These are phyloP conservation scores for Sorghum bicolor DNA, from an alignment of 176 grass and related monocot genomes.

Conservation along the genomic window DNA sequence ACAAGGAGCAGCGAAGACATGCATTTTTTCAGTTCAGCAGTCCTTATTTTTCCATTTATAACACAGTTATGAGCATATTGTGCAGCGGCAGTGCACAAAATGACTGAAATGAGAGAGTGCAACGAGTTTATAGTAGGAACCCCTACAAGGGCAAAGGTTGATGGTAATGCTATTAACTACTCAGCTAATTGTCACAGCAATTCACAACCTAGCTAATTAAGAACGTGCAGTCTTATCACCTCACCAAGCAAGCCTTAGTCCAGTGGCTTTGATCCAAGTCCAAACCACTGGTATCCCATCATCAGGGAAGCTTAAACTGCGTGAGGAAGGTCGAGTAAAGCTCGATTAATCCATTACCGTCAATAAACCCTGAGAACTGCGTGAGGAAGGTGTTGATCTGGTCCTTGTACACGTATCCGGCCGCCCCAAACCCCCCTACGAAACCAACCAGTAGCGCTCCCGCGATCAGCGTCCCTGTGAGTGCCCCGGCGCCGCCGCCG, in stretches of 20 bases:
- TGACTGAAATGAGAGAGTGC: background rate
- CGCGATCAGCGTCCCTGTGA: slow-evolving; percentile 80
- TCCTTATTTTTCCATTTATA: background rate
- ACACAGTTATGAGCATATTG: background rate
- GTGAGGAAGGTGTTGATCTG: slow-evolving; percentile 92
- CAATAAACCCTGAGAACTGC: slow-evolving; percentile 90
- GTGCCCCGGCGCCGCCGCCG: slow-evolving; percentile 23
- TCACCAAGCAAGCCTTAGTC: background rate
- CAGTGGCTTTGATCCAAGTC: background rate
- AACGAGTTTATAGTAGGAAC: background rate
- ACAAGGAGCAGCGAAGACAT: background rate
- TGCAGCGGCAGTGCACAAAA: background rate
- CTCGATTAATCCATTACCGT: slow-evolving; percentile 47
- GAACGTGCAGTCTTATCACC: background rate
- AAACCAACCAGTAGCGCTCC: slow-evolving; percentile 74
- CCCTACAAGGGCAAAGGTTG: background rate
- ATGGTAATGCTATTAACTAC: background rate
- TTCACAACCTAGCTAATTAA: background rate
- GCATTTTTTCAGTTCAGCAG: background rate
- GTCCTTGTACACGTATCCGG: slow-evolving; percentile 91
- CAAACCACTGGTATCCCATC: background rate
- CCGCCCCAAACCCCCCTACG: slow-evolving; percentile 85
- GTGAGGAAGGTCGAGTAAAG: too few species aligned
- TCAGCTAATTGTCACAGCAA: background rate
- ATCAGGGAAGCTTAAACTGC: background rate